phyloP scores from a whole-genome alignment of 768 basidiomycete species.

The Tylopilus plumbeoviolaceoides region DNA sequence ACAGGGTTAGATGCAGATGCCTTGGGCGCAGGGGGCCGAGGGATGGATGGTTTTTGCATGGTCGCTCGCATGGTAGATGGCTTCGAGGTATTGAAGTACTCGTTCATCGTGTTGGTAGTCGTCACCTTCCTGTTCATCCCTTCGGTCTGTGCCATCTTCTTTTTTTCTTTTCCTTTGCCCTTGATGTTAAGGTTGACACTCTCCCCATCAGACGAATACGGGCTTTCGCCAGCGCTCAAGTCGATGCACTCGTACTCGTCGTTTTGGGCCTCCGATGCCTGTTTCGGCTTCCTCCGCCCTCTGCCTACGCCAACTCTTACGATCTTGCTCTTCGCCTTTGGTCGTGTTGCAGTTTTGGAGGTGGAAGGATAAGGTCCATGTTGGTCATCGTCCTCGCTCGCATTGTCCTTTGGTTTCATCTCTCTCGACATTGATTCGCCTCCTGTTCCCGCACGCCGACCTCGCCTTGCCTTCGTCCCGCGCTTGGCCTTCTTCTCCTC shows the following conservation, averaged over 20 bases:
- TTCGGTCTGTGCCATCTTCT: background rate
- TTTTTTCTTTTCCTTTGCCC: conserved; percentile 9
- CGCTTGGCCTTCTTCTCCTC: conserved; percentile 36
- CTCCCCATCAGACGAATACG: conserved; percentile 16
- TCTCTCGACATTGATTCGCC: background rate
- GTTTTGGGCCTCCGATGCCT: conserved; percentile 23
- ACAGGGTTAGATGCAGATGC: background rate
- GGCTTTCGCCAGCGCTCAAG: conserved; percentile 22
- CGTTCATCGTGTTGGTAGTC: conserved; percentile 8
- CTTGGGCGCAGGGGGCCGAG: conserved; percentile 1
- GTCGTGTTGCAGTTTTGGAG: conserved; percentile 1
- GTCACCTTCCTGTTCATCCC: background rate
- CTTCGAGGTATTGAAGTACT: conserved; percentile 9
- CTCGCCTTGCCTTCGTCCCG: conserved; percentile 17
- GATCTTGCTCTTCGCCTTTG: conserved; percentile 10
- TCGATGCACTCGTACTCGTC: conserved; percentile 26
- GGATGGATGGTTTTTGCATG: conserved; percentile 4
- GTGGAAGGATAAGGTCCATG: conserved; percentile 1
- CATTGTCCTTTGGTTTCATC: background rate
- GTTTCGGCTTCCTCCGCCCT: conserved; percentile 20
- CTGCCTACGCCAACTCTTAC: background rate
- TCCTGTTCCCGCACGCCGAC: background rate
- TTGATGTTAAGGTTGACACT: background rate
- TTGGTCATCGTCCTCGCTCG: background rate
- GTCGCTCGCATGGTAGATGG: background rate